Base-by-base conservation (phyloP, 768 basidiomycete genomes). In the Suillus placidus region DNA sequence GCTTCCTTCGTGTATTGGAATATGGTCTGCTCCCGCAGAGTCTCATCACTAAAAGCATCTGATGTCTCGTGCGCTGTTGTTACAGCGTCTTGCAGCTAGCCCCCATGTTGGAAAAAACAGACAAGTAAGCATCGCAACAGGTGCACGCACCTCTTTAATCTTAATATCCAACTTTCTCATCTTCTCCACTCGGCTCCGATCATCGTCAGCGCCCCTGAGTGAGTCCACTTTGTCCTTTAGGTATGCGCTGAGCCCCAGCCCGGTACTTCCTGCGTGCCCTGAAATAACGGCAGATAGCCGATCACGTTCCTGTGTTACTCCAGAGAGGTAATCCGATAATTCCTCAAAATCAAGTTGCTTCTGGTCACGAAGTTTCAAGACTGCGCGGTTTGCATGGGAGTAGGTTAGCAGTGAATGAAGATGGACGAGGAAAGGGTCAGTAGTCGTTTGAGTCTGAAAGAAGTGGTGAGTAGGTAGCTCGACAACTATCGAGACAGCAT, bases 341-440 rank as follows among this genome's bases (percentile, higher is more conserved):
- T 99, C 97, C 78, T 99, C 97, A 68, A 98, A 97, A 74, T 99
- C 97, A 63, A 99, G 87, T 76, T 99, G 97, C 77, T 99, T 99
- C 79, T 99, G 97, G 76, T 99, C 97, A 54, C 97, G 89, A 37
- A 97, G 84, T 77, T 94, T 97, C 69, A 99, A 85, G 26, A 99
- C 94, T n/a, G 91, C 88, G 61, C 94, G 90, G 70, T 98, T 97
- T 37, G 93, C 90, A 73, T 94, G 89, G 2, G 95, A 94, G 78
- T 98, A 98, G n/a, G 89, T 85, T n/a, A 95, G 82, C 7, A 99
- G 83, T 2, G 95, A 94, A 73, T 97, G 95, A 1, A 98, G 82
- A 73, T 97, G 94, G 35, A 89, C 80, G 45, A 98, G 87, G 78
- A 97, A 91, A 6, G 96, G 95, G 73, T 97, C 96, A 4, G 91